phyloP scores from a whole-genome alignment of 768 basidiomycete genomes.

The Lactarius deliciosus region DNA sequence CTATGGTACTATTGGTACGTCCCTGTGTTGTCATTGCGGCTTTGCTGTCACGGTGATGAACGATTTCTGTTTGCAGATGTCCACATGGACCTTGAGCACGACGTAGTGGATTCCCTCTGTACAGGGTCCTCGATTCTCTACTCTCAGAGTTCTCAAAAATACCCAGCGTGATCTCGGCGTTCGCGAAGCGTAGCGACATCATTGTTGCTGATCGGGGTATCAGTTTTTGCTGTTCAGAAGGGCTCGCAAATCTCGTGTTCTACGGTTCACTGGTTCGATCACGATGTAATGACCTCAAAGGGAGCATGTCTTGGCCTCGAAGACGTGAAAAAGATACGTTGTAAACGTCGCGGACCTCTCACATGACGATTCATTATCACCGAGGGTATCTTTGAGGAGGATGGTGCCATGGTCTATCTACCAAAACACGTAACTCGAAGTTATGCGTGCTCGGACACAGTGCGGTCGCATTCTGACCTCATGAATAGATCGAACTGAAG shows the following conservation, averaged over 20 bases:
- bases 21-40: no score
- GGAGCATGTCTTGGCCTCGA: no score
- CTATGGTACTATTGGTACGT: no score
- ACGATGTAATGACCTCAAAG: no score
- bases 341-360: slow-evolving; percentile 76
- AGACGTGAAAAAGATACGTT: slow-evolving; percentile 73
- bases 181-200: slow-evolving; percentile 95
- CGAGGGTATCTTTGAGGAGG: no score
- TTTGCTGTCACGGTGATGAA: no score
- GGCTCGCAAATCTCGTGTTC: slow-evolving; percentile 80
- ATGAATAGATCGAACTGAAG: no score
- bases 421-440: no score
- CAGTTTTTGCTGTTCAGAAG: slow-evolving; percentile 93
- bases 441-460: no score
- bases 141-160: slow-evolving; percentile 88
- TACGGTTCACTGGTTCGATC: slow-evolving; percentile 32
- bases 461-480: no score
- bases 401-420: no score
- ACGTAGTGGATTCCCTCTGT: slow-evolving; percentile 57
- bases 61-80: no score
- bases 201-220: slow-evolving; percentile 93
- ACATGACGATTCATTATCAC: slow-evolving; percentile 73
- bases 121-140: slow-evolving; percentile 85
- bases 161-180: slow-evolving; percentile 93
- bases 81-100: slow-evolving; percentile 29